Conservation (phyloP, 163 green algal species). For the Chlorella variabilis region DNA sequence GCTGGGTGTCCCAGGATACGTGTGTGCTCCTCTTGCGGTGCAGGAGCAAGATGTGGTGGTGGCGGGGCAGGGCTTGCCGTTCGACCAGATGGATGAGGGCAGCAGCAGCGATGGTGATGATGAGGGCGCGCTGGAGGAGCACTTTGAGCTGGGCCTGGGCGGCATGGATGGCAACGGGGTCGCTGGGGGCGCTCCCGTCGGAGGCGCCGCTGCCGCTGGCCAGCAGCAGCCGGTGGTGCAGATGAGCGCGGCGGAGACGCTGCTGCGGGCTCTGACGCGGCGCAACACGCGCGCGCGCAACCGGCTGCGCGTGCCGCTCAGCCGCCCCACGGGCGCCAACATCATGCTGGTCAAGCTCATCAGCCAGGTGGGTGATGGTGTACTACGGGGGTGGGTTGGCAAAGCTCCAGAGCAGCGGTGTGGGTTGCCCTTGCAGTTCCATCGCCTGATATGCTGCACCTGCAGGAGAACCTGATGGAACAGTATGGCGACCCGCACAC, state of each 20-base stretch:
- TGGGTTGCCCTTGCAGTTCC: not conserved
- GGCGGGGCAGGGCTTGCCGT: conserved; percentile 24
- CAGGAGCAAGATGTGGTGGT: conserved; percentile 31
- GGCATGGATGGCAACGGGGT: not conserved
- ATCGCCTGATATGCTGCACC: not conserved
- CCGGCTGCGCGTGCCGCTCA: conserved; percentile 12
- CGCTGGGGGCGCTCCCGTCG: not conserved
- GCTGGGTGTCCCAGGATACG: no score
- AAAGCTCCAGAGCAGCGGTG: no score
- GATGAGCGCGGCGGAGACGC: conserved; percentile 24
- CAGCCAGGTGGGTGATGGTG: conserved; percentile 25
- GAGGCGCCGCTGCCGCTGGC: not conserved
- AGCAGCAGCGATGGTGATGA: conserved; percentile 29
- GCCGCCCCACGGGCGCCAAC: conserved; percentile 31
- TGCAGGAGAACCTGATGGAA: conserved; percentile 47
- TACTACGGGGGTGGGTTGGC: not conserved
- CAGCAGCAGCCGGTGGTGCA: conserved; percentile 2
- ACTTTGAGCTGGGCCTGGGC: not conserved
- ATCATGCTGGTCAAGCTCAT: conserved; percentile 52
- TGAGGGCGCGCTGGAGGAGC: not conserved
- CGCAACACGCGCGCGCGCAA: conserved; percentile 22
- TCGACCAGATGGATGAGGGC: conserved; percentile 30
- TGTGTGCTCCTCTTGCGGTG: no score
- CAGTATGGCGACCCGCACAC: conserved; percentile 33
- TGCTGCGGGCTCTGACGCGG: conserved; percentile 20